phyloP scores from a whole-genome alignment of 257 asterid species.

The Nyctanthes arbortristis region DNA sequence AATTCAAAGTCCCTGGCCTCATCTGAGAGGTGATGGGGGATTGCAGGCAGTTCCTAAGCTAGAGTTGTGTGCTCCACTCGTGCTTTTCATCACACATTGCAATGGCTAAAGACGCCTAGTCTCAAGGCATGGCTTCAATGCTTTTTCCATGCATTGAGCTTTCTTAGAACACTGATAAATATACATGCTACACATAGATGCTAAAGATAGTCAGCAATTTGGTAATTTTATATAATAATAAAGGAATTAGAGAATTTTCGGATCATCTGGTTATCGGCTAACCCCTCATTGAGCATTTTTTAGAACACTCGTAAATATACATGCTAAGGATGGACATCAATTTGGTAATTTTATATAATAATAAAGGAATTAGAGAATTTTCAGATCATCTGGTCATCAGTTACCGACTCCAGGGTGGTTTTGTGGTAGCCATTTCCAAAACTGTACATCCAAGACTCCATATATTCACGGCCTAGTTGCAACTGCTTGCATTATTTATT shows the following conservation, averaged over 20 bases:
- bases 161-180: background rate
- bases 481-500: conserved; percentile 41
- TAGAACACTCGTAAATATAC: too few relatives aligned
- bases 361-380: background rate
- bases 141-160: conserved; percentile 51
- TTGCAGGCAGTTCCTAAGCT: conserved; percentile 57
- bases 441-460: conserved; percentile 84
- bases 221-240: too few relatives aligned
- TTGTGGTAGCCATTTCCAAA: conserved; percentile 70
- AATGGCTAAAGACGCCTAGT: too few relatives aligned
- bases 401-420: conserved; percentile 61
- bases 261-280: background rate
- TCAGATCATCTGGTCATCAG: conserved; percentile 7
- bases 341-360: conserved; percentile 4
- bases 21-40: conserved; percentile 58
- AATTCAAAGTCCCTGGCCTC: conserved; percentile 54
- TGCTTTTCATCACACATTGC: too few relatives aligned
- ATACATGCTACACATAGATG: background rate
- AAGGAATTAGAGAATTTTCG: background rate
- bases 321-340: too few relatives aligned
- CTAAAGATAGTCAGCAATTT: too few relatives aligned
- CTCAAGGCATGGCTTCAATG: too few relatives aligned
- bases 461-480: conserved; percentile 60
- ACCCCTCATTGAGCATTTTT: too few relatives aligned
- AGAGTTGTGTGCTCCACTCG: too few relatives aligned